Conservation (phyloP, 192 early-diverging fungal genomes). For the Entomortierella beljakovae region DNA sequence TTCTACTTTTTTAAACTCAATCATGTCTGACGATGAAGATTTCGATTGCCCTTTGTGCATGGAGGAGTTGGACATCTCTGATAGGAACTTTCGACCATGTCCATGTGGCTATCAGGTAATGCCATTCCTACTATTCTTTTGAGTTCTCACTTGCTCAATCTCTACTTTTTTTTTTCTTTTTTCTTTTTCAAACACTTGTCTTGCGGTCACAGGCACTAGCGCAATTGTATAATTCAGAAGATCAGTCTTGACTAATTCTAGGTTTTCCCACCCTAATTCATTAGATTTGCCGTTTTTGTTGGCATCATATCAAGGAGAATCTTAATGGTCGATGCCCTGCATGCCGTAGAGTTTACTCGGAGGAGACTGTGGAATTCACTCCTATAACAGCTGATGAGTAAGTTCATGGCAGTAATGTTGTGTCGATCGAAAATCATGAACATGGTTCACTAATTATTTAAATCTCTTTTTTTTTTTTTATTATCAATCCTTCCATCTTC, state of each 20-base stretch:
- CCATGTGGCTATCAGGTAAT: constrained; percentile 97
- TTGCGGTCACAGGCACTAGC: no score
- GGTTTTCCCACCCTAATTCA: neutral
- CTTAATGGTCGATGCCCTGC: constrained; percentile 95
- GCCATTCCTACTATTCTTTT: neutral
- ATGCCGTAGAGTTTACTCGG: constrained; percentile 90
- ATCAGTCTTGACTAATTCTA: constrained; percentile 8
- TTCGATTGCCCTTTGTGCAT: constrained; percentile 98
- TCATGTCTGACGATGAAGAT: constrained; percentile 86
- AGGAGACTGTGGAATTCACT: constrained; percentile 89
- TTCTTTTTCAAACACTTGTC: no score
- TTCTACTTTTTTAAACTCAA: constrained; percentile 19
- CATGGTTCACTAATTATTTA: no score
- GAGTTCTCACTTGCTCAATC: neutral
- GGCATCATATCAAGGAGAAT: constrained; percentile 97
- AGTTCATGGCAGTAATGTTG: no score
- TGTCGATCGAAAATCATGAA: no score
- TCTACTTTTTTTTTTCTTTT: neutral
- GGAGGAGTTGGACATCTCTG: constrained; percentile 98
- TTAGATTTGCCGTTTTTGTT: constrained; percentile 99
- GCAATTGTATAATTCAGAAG: no score
- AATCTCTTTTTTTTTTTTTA: neutral
- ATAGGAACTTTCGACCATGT: constrained; percentile 97
- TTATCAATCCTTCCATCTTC: neutral
- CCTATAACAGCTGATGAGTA: constrained; percentile 93